phyloP scores from a whole-genome alignment of 805 yeast genomes.

The Yarrowia sp. region DNA sequence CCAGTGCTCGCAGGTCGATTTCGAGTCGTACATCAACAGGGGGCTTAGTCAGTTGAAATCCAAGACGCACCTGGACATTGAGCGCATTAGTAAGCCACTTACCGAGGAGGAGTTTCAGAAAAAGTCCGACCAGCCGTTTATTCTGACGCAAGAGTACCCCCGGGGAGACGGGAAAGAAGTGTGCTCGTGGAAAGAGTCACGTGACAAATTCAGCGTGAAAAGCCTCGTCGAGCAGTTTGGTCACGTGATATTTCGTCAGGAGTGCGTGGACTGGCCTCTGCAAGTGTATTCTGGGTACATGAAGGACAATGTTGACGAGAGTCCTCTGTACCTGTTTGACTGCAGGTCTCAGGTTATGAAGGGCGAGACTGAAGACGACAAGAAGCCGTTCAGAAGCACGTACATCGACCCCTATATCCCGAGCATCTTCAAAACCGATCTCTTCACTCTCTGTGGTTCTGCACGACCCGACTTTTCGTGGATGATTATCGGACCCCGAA shows the following conservation, averaged over 20 bases:
- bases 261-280: conserved; percentile 78
- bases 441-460: conserved; percentile 3
- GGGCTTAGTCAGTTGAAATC: conserved; percentile 43
- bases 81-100: not conserved
- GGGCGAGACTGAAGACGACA: not conserved
- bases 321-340: conserved; percentile 83
- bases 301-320: conserved; percentile 65
- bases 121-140: conserved; percentile 3
- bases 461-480: conserved; percentile 86
- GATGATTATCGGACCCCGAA: conserved; percentile 78
- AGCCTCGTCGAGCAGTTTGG: conserved; percentile 55
- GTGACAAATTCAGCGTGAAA: conserved; percentile 69
- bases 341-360: conserved; percentile 70
- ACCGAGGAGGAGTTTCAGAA: not conserved
- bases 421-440: conserved; percentile 31
- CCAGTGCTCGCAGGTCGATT: conserved; percentile 73
- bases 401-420: conserved; percentile 28
- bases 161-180: not conserved
- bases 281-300: conserved; percentile 60
- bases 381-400: not conserved
- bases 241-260: conserved; percentile 69
- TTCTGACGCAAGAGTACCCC: conserved; percentile 20
- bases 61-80: not conserved
- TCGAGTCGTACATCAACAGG: conserved; percentile 48
- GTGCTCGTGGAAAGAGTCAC: conserved; percentile 36